Conservation (phyloP, 2,329 filamentous ascomycete genomes). For the Aspergillus amoenus region DNA sequence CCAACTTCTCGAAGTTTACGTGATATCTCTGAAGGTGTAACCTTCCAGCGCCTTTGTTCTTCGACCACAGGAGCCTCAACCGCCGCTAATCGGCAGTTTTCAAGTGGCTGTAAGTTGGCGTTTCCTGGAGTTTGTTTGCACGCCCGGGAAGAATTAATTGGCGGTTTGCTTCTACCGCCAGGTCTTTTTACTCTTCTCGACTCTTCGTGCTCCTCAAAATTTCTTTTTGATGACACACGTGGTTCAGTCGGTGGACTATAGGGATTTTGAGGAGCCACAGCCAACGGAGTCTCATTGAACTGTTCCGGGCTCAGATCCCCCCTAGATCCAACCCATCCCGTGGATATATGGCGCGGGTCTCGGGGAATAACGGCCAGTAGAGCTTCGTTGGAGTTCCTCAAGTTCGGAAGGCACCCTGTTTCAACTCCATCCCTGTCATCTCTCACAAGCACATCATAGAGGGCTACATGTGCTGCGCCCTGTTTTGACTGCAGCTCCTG, state of each 20-base stretch:
- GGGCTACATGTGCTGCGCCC: slow-evolving; percentile 27
- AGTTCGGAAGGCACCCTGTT: slow-evolving; percentile 5
- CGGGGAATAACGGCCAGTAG: not conserved
- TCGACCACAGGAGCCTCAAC: slow-evolving; percentile 8
- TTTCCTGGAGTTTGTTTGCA: slow-evolving; percentile 1
- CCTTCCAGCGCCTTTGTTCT: slow-evolving; percentile 19
- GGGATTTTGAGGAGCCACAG: not conserved
- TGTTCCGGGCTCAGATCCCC: slow-evolving; percentile 4
- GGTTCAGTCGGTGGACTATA: not conserved
- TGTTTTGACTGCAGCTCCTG: slow-evolving; percentile 27
- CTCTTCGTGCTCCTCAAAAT: not conserved
- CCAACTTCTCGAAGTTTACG: slow-evolving; percentile 8
- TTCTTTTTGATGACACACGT: not conserved
- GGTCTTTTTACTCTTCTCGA: not conserved
- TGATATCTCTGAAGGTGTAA: slow-evolving; percentile 17
- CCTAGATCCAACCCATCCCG: not conserved
- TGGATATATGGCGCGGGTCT: not conserved
- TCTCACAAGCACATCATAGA: slow-evolving; percentile 24
- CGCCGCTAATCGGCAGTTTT: slow-evolving; percentile 17
- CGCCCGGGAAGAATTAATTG: not conserved
- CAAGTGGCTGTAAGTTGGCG: slow-evolving; percentile 23
- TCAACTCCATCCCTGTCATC: slow-evolving; percentile 1
- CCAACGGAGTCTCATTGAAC: not conserved
- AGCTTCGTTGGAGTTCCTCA: slow-evolving; percentile 1
- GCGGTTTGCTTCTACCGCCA: not conserved